A percentile compares a stretch with the other conserved stretches of the same genome.
phyloP scores from a whole-genome alignment of 2,329 filamentous ascomycete genomes.

The Paecilomyces sp. region DNA sequence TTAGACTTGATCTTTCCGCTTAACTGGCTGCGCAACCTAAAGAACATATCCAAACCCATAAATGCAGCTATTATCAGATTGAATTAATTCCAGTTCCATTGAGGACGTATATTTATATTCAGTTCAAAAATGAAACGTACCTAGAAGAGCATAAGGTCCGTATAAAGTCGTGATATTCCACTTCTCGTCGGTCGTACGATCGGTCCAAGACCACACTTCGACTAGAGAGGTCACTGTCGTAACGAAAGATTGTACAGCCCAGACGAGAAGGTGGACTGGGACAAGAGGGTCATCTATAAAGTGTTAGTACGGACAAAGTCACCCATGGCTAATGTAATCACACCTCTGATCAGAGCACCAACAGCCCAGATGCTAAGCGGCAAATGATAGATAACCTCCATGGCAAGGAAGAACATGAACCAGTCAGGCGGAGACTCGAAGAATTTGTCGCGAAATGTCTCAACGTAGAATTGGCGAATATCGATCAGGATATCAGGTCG shows the following conservation, averaged over 20 bases:
- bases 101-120: neutral
- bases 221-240: conserved; percentile 58
- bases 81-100: neutral
- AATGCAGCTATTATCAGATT: conserved; percentile 20
- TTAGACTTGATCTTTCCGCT: conserved; percentile 18
- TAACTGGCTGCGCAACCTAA: conserved; percentile 21
- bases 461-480: conserved; percentile 52
- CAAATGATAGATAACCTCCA: conserved; percentile 56
- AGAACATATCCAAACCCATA: conserved; percentile 32
- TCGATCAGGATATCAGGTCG: conserved; percentile 42
- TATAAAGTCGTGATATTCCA: conserved; percentile 46
- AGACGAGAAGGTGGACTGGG: conserved; percentile 55
- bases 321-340: conserved; percentile 7
- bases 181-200: conserved; percentile 40
- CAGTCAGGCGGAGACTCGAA: conserved; percentile 53
- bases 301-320: neutral
- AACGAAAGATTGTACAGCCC: conserved; percentile 51
- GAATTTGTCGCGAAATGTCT: conserved; percentile 57
- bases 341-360: conserved; percentile 46
- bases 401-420: conserved; percentile 51
- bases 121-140: conserved; percentile 31
- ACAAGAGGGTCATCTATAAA: conserved; percentile 48
- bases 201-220: conserved; percentile 53
- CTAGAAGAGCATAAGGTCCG: conserved; percentile 49
- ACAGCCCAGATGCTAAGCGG: conserved; percentile 56